Conservation (phyloP, 2,329 filamentous ascomycete genomes). For the Biscogniauxia mediterranea region DNA sequence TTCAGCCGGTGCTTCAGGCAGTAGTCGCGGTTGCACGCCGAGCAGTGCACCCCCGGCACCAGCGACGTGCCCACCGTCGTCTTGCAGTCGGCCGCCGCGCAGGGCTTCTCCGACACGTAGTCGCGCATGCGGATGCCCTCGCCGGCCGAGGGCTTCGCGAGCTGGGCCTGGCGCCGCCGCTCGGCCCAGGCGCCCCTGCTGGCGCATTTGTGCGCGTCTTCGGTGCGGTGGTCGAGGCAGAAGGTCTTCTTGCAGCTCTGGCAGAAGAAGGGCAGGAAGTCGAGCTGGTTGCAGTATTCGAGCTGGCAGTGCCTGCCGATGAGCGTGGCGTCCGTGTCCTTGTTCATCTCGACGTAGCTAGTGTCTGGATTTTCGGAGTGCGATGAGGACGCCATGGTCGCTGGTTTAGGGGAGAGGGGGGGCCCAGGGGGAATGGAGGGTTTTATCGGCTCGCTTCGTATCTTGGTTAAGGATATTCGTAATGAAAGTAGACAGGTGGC, state of each 20-base stretch:
- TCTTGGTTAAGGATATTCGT: constrained; percentile 8
- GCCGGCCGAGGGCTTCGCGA: constrained; percentile 53
- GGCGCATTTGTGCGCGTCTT: constrained; percentile 71
- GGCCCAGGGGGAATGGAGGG: no score
- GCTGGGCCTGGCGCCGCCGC: constrained; percentile 53
- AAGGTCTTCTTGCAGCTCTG: constrained; percentile 82
- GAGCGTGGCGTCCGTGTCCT: constrained; percentile 71
- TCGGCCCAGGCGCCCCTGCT: constrained; percentile 62
- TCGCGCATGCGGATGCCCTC: constrained; percentile 55
- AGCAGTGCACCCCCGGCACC: constrained; percentile 68
- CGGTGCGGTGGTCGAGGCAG: constrained; percentile 91
- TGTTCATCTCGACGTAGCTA: constrained; percentile 71
- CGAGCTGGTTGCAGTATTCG: constrained; percentile 88
- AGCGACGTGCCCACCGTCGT: constrained; percentile 68
- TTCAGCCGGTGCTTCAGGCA: constrained; percentile 74
- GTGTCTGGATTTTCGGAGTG: constrained; percentile 41
- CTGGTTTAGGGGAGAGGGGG: background rate
- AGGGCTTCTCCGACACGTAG: constrained; percentile 61
- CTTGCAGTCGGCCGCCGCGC: constrained; percentile 65
- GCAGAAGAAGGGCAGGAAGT: constrained; percentile 94
- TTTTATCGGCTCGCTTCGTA: background rate
- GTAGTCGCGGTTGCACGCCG: constrained; percentile 69
- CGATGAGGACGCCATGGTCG: constrained; percentile 52
- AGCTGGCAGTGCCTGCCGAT: constrained; percentile 91
- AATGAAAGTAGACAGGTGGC: constrained; percentile 1